Evolutionary conservation across 2,329 filamentous ascomycete genomes (phyloP), one percentile per base, ranked within the genome.

Genomic region (Fusarium sp.): DNA sequence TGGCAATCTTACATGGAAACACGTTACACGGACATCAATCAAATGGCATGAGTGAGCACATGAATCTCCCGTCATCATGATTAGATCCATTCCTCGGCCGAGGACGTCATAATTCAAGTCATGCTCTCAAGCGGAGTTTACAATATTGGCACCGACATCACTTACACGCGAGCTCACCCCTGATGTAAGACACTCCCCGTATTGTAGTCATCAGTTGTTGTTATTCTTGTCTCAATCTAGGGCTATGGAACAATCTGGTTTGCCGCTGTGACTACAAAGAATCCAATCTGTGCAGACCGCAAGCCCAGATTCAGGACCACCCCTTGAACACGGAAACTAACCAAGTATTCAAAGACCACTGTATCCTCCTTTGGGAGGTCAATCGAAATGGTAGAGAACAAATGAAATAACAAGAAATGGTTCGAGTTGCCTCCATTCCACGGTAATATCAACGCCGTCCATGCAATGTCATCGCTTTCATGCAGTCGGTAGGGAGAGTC

Each of bases 401-500:
- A 71, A 71, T 39, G 56, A 66, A 59, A 67, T 27, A 15, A 48
- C 39, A 60, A 58, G 23, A 62, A 62, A 65, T 50, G 50, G 30
- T 30, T 60, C 47, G 52, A 66, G 60, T 65, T 65, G 55, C 53
- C 64, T 74, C 73, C 60, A 67, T 54, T 66, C 61, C 72, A 66
- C 67, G 34, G 48, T 65, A 53, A 53, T 55, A 27, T 50, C 51
- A 72, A 68, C 67, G 62, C 72, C 59, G 41, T 59, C 54, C 30
- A 56, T 62, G 36, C 48, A 55, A 53, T 58, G 47, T 36, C 31
- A 53, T 62, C 55, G 60, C 63, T 62, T 48, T 65, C 62, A 66
- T 73, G 69, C 72, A 75, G 66, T 73, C 56, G n/a, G 15, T 16
- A 73, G 60, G 43, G 66, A 73, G 65, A 64, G 64, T 54, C 61